Base-by-base conservation (phyloP, 192 early-diverging fungal genomes). In the Linnemannia schmuckeri region DNA sequence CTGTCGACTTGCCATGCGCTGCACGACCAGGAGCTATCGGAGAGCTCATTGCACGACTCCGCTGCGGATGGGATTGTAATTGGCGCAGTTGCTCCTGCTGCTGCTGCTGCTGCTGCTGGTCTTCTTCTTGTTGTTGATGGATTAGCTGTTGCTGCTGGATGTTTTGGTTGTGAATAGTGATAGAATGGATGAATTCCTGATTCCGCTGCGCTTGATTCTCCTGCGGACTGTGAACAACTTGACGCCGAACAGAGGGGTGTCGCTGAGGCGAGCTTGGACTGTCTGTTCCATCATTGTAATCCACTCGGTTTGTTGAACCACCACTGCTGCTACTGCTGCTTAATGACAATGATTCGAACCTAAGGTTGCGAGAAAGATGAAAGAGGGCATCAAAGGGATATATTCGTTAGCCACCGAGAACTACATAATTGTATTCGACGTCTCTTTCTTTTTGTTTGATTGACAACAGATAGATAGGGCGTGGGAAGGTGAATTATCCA, bases 311-410 rank as follows among this genome's bases (percentile, higher is more conserved):
- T 52, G 42, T 27, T 8, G 44, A 17, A 20, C 61, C 73, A 69
- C 82, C 74, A 33, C 70, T 42, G 8, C 47, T 30, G 33, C 70
- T 54, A 27, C 27, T 33, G n/a, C 72, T 79, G 74, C 85, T 87
- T 49, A 87, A 33, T 12, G 85, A 81, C 4, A 87, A 70, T 12
- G 85, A 87, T 66, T 87, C 49, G 42, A 87, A 87, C 41, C 85
- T 87, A 66, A 41, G 15, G 71, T n/a, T 8, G 22, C n/a, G 41
- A 27, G 18, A 30, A 17, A 70, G 33, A 46, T 2, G 18, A 22
- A 17, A 20, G 49, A 18, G 18, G n/a, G 30, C 9, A 66, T 4
- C 20, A 20, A 33, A 41, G 18, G 24, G 40, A 6, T n/a, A 35
- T 71, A 5, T 42, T 71, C 10, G 37, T 71, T 46, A 46, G 44